Evolutionary conservation across 805 yeast species (phyloP), one percentile per base, ranked within the genome.

Genomic region (Danielia reshetovae): DNA sequence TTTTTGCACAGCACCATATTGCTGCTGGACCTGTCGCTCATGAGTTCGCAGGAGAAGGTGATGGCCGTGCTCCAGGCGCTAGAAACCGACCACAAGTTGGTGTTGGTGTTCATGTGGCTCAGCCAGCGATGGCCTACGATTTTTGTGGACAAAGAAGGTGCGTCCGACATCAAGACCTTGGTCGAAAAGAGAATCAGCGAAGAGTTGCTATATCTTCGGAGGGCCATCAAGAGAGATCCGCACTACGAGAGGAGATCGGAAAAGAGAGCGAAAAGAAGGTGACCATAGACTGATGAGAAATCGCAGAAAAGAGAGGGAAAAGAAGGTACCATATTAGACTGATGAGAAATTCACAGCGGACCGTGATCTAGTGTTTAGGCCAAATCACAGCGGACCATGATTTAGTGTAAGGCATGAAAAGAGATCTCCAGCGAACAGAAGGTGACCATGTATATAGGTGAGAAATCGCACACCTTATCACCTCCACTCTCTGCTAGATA

Each of bases 71-170:
- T 61, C 26, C 52, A 52, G 16, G 30, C 54, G 21, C 59, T 80
- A 14, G 97, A 88, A 53, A 70, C 72, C 4, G 62, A 82, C 39
- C 95, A 88, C 60, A 77, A 77, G 44, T 62, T 75, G 29, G 69
- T 85, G 12, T 71, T 79, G 46, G 60, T 85, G 5, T 90, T 77
- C 52, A 64, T 86, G 52, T 90, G 98, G 98, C 66, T 90, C 42
- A 72, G 85, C 35, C 89, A 85, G 55, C 67, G 97, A 50, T 90
- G 82, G 66, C 95, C 97, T 1, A 77, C 81, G 19, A 70, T 77
- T 32, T 85, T 88, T 48, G 74, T 83, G 12, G 96, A 87, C 55
- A 67, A 77, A 11, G 85, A 80, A 39, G 74, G 86, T 30, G 95
- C 95, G 0, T 55, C 59, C 16, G 85, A 83, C 36, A 57, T 86